Base-by-base conservation (phyloP, 768 basidiomycete genomes). In the Coprinellus aureogranulatus region DNA sequence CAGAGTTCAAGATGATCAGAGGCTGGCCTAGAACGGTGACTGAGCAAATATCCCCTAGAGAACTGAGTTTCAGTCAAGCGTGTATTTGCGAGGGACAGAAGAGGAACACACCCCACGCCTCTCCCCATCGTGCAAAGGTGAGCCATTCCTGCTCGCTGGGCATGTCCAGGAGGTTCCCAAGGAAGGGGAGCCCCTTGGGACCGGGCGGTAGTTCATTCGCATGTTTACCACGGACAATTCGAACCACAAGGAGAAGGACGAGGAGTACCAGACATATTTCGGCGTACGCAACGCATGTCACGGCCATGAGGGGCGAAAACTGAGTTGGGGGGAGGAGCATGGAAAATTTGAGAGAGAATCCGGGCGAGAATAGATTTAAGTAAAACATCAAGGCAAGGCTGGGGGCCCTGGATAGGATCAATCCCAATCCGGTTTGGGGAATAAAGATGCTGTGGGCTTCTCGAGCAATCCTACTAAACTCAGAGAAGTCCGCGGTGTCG, bases 11-110 rank as follows among this genome's bases (percentile, higher is more conserved):
- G 45, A 88, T 69, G 39, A 87, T 67, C 34, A 88, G 68, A 41
- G 84, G 75, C 59, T 86, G 85, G 2, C 85, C 85, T 4, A 88
- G 71, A 14, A 87, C 72, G 26, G 81, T 85, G 1, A 79, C 77
- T 42, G 84, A 86, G 59, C 78, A 78, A 23, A 88, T 84, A 55
- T 83, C 81, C 37, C 86, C 86, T 87, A 58, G 12, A 41, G 49
- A 28, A 28, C 30, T 30, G 26, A 37, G 27, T 45, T 41, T 41
- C 27, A 59, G 39, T 22, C 20, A 53, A 54, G 34, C 18, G 25
- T 31, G 30, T 53, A 30, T 12, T 52, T 20, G 37, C 10, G 10
- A 22, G 53, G 28, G 34, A 34, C 14, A 34, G 14, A 6, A 45
- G 28, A 53, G 18, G 1, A 12, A 62, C 73, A 27, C 59, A 77